Evolutionary conservation across 2,329 filamentous ascomycete genomes (phyloP).

Genomic region (Talaromyces sp.): DNA sequence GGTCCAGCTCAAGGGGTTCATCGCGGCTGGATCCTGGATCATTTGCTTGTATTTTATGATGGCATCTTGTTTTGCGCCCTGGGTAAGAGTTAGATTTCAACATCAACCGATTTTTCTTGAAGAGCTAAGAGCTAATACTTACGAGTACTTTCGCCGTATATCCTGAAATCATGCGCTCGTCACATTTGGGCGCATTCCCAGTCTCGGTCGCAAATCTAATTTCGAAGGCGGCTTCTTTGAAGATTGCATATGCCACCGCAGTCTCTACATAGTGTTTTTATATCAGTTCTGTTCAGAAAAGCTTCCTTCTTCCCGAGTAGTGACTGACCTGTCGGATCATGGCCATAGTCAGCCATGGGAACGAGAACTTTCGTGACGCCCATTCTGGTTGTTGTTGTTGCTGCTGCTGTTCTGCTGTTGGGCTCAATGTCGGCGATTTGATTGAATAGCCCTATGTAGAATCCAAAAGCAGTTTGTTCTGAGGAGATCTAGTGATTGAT

Average conservation of each 20-base stretch:
- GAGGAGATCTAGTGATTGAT: background rate
- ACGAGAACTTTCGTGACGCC: constrained; percentile 41
- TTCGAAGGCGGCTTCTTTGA: constrained; percentile 48
- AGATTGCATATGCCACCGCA: constrained; percentile 48
- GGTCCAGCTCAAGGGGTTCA: constrained; percentile 46
- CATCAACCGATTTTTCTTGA: background rate
- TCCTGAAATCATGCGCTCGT: constrained; percentile 49
- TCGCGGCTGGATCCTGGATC: constrained; percentile 42
- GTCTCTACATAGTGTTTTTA: constrained; percentile 41
- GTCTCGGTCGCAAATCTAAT: constrained; percentile 51
- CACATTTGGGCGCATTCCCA: constrained; percentile 48
- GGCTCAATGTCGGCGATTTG: too few species aligned
- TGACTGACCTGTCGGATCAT: constrained; percentile 51
- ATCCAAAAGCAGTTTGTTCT: background rate
- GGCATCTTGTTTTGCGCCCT: constrained; percentile 47
- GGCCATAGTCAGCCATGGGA: constrained; percentile 54
- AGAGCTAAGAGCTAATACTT: constrained; percentile 21
- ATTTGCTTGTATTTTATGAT: constrained; percentile 46
- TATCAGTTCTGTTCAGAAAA: background rate
- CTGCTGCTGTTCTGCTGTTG: background rate
- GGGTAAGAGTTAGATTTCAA: constrained; percentile 1
- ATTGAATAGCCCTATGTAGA: too few species aligned
- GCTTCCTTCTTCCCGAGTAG: background rate
- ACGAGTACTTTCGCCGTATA: constrained; percentile 51
- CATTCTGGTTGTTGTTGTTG: background rate